Evolutionary conservation across 805 yeast species (phyloP).

Genomic region (Saitoella complicata): DNA sequence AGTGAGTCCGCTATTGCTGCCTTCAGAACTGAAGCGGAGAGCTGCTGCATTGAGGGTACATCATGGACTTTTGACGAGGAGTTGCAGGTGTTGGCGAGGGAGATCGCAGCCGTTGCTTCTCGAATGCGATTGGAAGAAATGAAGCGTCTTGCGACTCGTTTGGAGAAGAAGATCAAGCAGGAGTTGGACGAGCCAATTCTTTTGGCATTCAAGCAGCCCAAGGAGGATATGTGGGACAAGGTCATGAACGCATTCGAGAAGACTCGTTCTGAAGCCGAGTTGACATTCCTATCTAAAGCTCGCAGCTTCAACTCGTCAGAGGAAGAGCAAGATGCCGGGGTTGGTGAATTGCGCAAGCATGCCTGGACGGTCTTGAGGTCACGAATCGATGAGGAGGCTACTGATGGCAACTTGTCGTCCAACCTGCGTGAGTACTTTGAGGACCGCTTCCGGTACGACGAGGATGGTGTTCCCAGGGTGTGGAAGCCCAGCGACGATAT

Average conservation of each 20-base stretch:
- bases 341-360: slow-evolving; percentile 29
- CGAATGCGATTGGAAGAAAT: slow-evolving; percentile 27
- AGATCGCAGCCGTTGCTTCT: slow-evolving; percentile 20
- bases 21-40: slow-evolving; percentile 23
- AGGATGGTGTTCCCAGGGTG: slow-evolving; percentile 61
- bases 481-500: slow-evolving; percentile 65
- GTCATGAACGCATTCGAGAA: slow-evolving; percentile 24
- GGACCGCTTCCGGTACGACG: slow-evolving; percentile 66
- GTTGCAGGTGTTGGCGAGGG: slow-evolving; percentile 20
- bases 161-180: slow-evolving; percentile 3
- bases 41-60: slow-evolving; percentile 22
- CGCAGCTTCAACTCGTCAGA: slow-evolving; percentile 15
- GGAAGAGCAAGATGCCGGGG: slow-evolving; percentile 28
- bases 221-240: slow-evolving; percentile 43
- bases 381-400: slow-evolving; percentile 42
- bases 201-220: slow-evolving; percentile 6
- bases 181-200: slow-evolving; percentile 11
- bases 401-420: slow-evolving; percentile 47
- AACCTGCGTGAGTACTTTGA: slow-evolving; percentile 71
- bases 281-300: too few species aligned
- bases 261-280: slow-evolving; percentile 18
- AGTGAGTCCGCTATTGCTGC: slow-evolving; percentile 10
- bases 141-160: slow-evolving; percentile 22
- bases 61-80: slow-evolving; percentile 22
- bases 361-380: slow-evolving; percentile 54